These are phyloP conservation scores for Boletus rubescentipes DNA, from an alignment of 768 basidiomycete species.

Conservation along the genomic window DNA sequence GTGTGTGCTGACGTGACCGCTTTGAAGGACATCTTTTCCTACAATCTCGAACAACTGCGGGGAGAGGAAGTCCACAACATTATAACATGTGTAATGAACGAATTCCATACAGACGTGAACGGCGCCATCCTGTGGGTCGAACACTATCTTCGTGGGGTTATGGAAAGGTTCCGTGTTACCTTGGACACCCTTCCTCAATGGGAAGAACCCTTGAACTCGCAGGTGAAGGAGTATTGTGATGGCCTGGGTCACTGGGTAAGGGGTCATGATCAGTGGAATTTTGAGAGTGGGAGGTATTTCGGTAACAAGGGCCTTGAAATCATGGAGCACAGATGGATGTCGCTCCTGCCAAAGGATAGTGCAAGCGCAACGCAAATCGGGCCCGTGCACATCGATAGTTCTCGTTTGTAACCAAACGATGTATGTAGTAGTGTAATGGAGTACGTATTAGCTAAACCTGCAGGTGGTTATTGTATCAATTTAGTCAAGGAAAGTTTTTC, in stretches of 20 bases:
- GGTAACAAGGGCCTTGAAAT: constrained; percentile 35
- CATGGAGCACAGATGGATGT: constrained; percentile 31
- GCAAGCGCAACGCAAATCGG: constrained; percentile 4
- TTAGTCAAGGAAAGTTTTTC: too few species aligned
- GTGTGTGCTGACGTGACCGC: neutral
- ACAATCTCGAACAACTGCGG: too few species aligned
- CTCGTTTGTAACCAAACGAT: too few species aligned
- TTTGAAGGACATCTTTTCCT: constrained; percentile 29
- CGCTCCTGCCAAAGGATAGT: constrained; percentile 31
- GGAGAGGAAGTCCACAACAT: constrained; percentile 38
- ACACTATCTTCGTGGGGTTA: neutral
- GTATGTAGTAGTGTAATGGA: too few species aligned
- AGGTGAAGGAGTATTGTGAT: too few species aligned
- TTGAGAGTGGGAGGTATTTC: constrained; percentile 46
- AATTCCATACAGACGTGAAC: constrained; percentile 22
- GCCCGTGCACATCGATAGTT: constrained; percentile 14
- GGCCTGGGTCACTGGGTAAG: constrained; percentile 55
- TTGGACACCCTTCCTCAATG: constrained; percentile 36
- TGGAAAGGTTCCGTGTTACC: constrained; percentile 9
- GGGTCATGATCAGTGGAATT: constrained; percentile 51
- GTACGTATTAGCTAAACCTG: too few species aligned
- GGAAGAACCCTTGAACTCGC: constrained; percentile 39
- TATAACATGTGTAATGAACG: constrained; percentile 51
- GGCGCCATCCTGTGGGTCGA: constrained; percentile 18
- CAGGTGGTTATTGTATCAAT: too few species aligned